phyloP scores from a whole-genome alignment of 139 green algal species.

The Marvania coccoides region DNA sequence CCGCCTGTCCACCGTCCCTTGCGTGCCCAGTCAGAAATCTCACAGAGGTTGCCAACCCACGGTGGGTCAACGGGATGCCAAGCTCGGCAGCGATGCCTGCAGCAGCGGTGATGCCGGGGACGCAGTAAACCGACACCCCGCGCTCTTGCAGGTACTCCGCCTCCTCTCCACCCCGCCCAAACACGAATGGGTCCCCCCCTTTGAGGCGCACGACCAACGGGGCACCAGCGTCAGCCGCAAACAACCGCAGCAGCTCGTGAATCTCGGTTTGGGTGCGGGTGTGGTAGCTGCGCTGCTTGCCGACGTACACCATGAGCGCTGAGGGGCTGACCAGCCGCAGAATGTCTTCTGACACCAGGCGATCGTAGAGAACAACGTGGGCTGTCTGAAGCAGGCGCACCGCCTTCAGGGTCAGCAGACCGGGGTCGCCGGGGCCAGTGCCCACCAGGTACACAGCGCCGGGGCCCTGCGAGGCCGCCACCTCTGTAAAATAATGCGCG shows the following conservation, averaged over 20 bases:
- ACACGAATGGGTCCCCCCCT: slow-evolving; percentile 91
- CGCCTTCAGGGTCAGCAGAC: slow-evolving; percentile 85
- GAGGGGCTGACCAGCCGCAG: slow-evolving; percentile 59
- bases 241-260: slow-evolving; percentile 82
- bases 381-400: slow-evolving; percentile 84
- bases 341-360: slow-evolving; percentile 87
- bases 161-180: slow-evolving; percentile 92
- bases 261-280: slow-evolving; percentile 91
- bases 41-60: slow-evolving; percentile 83
- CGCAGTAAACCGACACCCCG: slow-evolving; percentile 75
- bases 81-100: slow-evolving; percentile 75
- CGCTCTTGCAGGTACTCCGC: slow-evolving; percentile 68
- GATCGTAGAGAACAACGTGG: slow-evolving; percentile 96
- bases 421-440: slow-evolving; percentile 92
- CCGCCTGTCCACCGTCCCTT: slow-evolving; percentile 67
- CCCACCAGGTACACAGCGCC: slow-evolving; percentile 88
- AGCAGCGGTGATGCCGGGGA: slow-evolving; percentile 76
- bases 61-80: slow-evolving; percentile 92
- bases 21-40: slow-evolving; percentile 89
- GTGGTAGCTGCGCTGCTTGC: slow-evolving; percentile 91
- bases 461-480: neutral
- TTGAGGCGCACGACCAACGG: slow-evolving; percentile 79
- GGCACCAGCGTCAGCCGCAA: slow-evolving; percentile 69
- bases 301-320: slow-evolving; percentile 93
- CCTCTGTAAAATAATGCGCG: no score